Base-by-base conservation (phyloP, 2,329 filamentous ascomycete genomes). In the Sphaerulina musiva region DNA sequence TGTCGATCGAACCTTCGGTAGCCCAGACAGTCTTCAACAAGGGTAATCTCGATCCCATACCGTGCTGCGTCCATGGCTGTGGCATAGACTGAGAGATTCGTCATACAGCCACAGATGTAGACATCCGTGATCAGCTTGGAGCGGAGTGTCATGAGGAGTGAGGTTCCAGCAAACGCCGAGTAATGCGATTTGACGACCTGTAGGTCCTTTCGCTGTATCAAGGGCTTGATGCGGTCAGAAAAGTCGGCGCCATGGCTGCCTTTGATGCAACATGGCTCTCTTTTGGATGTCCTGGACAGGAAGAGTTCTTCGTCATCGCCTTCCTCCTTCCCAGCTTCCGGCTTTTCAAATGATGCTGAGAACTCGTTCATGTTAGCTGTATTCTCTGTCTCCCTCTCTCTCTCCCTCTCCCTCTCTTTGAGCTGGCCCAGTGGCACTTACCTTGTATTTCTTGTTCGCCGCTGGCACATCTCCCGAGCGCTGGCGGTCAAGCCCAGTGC, bases 21-120 rank as follows among this genome's bases (percentile, higher is more conserved):
- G 9, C 90, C 91, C 52, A 95, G 82, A 69, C 91, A 96, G 68
- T 97, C 90, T 49, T 93, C 85, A 39, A 97, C 76, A 10, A 97
- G 76, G 4, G 87, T 93, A 65, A 96, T 89, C n/a, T 82, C 78
- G 65, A 95, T 84, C 4, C 91, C 93, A 69, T 96, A 87, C 17
- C 86, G 82, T 1, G 89, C 91, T 9, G 92, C 93, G 66, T 96
- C 93, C 59, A 95, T 78, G 3, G 90, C 90, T 1, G 92, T 96
- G 6, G 93, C 92, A 67, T 93, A 90, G 45, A 97, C 84, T 32
- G 90, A 91, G 36, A 95, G 76, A 65, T 97, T 96, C 42, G 86
- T 88, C 46, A 95, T 79, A 43, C 87, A 86, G 20, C 93, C 93
- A 65, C 88, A 95, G 23, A 97, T 81, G 70, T 87, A 96, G 10